These are phyloP conservation scores for Nothophytophthora sp. DNA, from an alignment of 352 stramenopile species.

Conservation along the genomic window DNA sequence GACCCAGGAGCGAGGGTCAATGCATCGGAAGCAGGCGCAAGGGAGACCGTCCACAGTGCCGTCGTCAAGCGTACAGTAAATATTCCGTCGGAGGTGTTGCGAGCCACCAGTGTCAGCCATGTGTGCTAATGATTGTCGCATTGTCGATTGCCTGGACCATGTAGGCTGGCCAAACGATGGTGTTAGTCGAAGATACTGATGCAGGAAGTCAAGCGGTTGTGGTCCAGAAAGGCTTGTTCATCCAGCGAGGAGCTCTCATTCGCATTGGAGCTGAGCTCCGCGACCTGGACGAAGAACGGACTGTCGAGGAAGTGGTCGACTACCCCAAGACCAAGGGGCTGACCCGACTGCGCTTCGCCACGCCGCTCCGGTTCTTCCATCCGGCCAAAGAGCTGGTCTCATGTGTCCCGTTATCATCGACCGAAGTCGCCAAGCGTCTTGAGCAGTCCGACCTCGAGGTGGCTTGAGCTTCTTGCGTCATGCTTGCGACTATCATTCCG, in stretches of 20 bases:
- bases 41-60: slow-evolving; percentile 16
- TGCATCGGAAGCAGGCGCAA: slow-evolving; percentile 10
- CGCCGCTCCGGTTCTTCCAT: slow-evolving; percentile 29
- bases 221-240: slow-evolving; percentile 14
- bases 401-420: slow-evolving; percentile 8
- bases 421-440: slow-evolving; percentile 1
- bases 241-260: slow-evolving; percentile 18
- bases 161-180: slow-evolving; percentile 24
- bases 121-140: not conserved
- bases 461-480: not conserved
- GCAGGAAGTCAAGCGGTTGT: slow-evolving; percentile 19
- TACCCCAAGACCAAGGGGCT: slow-evolving; percentile 6
- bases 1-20: not conserved
- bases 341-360: slow-evolving; percentile 13
- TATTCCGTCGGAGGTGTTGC: slow-evolving; percentile 1
- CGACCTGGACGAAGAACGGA: slow-evolving; percentile 29
- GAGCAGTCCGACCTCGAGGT: slow-evolving; percentile 14
- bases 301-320: slow-evolving; percentile 7
- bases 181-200: slow-evolving; percentile 13
- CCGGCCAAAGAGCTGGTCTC: slow-evolving; percentile 27
- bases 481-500: no score
- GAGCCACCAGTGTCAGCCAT: not conserved
- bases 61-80: slow-evolving; percentile 38
- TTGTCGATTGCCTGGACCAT: no score
- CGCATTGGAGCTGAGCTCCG: slow-evolving; percentile 25